Conservation (phyloP, 805 yeast genomes). For the Cyberlindnera misumaiensis region DNA sequence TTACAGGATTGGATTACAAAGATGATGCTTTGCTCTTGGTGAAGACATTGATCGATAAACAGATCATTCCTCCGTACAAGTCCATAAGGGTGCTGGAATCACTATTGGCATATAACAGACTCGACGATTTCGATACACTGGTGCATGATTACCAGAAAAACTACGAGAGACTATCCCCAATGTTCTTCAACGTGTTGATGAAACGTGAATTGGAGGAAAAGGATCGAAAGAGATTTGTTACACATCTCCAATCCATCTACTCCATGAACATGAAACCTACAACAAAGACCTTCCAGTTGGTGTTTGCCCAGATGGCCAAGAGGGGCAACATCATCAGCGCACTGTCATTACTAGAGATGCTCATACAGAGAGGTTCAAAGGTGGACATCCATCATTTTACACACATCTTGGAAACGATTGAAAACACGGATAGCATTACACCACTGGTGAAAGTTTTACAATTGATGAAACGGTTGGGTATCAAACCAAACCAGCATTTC, state of each 20-base stretch:
- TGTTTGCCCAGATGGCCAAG: conserved; percentile 16
- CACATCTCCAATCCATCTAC: conserved; percentile 4
- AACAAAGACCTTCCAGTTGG: conserved; percentile 8
- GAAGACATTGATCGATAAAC: background rate
- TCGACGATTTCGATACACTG: conserved; percentile 7
- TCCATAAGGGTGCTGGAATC: conserved; percentile 1
- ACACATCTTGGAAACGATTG: conserved; percentile 8
- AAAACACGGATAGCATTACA: conserved; percentile 7
- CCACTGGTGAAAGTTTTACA: conserved; percentile 6
- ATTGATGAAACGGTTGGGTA: conserved; percentile 8
- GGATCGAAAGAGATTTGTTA: conserved; percentile 4
- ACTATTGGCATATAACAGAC: background rate
- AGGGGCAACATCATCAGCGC: conserved; percentile 16
- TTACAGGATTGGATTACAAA: conserved; percentile 3
- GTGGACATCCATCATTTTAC: conserved; percentile 8
- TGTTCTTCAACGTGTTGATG: conserved; percentile 9
- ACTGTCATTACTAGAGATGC: conserved; percentile 10
- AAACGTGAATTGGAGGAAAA: conserved; percentile 1
- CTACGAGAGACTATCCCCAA: background rate
- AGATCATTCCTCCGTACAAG: conserved; percentile 2
- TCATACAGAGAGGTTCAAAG: conserved; percentile 5
- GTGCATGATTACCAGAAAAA: background rate
- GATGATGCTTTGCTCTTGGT: conserved; percentile 3
- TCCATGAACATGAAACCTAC: conserved; percentile 7
- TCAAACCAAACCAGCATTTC: conserved; percentile 11